Evolutionary conservation across 805 yeast species (phyloP).

Genomic region (Priceomyces medius): DNA sequence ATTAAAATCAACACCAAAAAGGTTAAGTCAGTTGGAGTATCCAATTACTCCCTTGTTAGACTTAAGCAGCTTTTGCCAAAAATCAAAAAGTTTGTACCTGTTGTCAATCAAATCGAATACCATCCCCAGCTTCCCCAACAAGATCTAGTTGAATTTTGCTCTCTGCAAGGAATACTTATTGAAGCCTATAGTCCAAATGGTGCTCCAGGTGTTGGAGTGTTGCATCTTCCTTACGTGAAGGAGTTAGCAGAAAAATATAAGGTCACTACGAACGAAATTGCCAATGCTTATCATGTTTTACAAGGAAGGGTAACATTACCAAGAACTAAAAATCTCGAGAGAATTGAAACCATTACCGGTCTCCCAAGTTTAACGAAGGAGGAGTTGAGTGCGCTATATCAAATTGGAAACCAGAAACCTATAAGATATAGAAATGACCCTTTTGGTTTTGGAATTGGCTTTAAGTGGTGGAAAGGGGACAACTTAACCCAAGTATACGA

Average conservation of each 20-base stretch:
- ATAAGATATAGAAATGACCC: slow-evolving; percentile 30
- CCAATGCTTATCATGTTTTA: slow-evolving; percentile 58
- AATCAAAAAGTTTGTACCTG: slow-evolving; percentile 47
- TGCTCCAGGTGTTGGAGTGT: slow-evolving; percentile 23
- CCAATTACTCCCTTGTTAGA: slow-evolving; percentile 57
- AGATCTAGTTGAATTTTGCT: slow-evolving; percentile 53
- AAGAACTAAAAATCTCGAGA: slow-evolving; percentile 65
- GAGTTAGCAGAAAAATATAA: slow-evolving; percentile 20
- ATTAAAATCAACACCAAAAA: slow-evolving; percentile 55
- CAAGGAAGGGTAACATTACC: slow-evolving; percentile 65
- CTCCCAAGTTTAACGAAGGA: slow-evolving; percentile 35
- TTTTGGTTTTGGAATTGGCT: slow-evolving; percentile 39
- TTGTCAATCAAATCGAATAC: slow-evolving; percentile 70
- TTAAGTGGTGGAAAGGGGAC: slow-evolving; percentile 38
- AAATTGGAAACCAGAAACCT: slow-evolving; percentile 30
- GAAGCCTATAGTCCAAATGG: slow-evolving; percentile 67
- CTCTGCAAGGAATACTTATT: slow-evolving; percentile 49
- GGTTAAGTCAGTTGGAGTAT: slow-evolving; percentile 68
- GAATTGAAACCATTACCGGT: slow-evolving; percentile 46
- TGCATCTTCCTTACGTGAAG: slow-evolving; percentile 17
- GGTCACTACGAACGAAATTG: slow-evolving; percentile 52
- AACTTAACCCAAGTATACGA: slow-evolving; percentile 29
- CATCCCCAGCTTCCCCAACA: slow-evolving; percentile 69
- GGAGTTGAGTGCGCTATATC: slow-evolving; percentile 33
- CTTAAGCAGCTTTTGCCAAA: slow-evolving; percentile 38